Base-by-base conservation (phyloP, 2,329 filamentous ascomycete genomes). In the Xylaria arbuscula region DNA sequence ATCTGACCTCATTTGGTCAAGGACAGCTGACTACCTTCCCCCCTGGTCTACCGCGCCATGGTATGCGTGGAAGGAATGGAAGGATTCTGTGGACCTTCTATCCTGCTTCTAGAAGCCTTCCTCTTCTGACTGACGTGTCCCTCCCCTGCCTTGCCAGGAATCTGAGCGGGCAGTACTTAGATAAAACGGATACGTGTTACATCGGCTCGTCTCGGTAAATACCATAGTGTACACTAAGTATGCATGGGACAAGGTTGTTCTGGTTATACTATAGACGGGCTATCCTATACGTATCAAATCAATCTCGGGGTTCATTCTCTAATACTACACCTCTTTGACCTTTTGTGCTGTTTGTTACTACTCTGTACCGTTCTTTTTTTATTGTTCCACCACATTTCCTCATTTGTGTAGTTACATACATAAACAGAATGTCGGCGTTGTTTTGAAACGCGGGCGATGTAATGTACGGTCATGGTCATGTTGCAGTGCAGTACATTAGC, bases 41-140 rank as follows among this genome's bases (percentile, higher is more conserved):
- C 57, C 48, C 53, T 58, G 54, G 48, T 58, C 57, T 47, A 47
- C n/a, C 8, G 7, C n/a, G 8, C 45, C 51, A 34, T 51, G 17
- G 28, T 34, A 66, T 72, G 67, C 68, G 72, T 70, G 64, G 69
- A 71, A 70, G 57, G 62, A 68, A 45, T 45, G 15, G 40, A 45
- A 45, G 40, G 40, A 45, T 28, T 62, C 19, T 28, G 45, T 48
- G 64, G 70, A 66, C 65, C 62, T 19, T 42, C 38, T 42, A 42
- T 5, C 10, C 13, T 17, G 13, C 38, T 75, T 75, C 73, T 66
- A 68, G 73, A 74, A 74, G 70, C 63, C 66, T 73, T 62, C 69
- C 70, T 22, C 51, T 40, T 66, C 55, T 66, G 50, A 58, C 55
- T 66, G 56, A 59, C 62, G 56, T 48, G 48, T 55, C 48, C 36